Base-by-base conservation (phyloP, 2,329 filamentous ascomycete genomes). In the Ascochyta koolunga region DNA sequence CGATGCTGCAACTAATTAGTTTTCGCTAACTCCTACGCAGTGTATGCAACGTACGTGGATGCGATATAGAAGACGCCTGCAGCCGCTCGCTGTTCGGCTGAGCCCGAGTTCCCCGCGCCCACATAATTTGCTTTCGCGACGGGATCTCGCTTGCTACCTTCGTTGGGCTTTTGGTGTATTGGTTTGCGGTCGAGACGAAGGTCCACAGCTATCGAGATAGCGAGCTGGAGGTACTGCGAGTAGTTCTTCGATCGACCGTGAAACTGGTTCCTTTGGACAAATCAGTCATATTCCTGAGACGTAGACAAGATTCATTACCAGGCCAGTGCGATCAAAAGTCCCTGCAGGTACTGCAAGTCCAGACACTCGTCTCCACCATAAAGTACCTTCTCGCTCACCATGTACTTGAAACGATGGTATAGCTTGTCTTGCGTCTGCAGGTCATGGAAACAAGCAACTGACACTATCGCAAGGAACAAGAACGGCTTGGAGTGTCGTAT, bases 21-120 rank as follows among this genome's bases (percentile, higher is more conserved):
- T 39, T 19, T n/a, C n/a, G 40, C 13, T 5, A 15, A 7, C 6
- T 4, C 36, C 9, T 8, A 1, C 22, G 3, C 4, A 16, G 7
- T 4, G 8, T 2, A 16, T 11, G 21, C 40, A n/a, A 67, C 72
- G 55, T 60, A 78, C 77, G 72, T 70, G 5, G 77, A 77, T 10
- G 76, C 74, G 11, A 80, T 61, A 54, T 77, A 78, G 55, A 76
- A 80, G 24, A 76, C 74, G 4, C 77, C 79, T 3, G 76, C 73
- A 11, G 78, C 69, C 2, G 78, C 77, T 40, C 78, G 71, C 45
- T 78, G 74, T 47, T 78, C 77, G 21, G 79, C 78, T n/a, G 59
- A 50, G 3, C 72, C 67, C 69, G 72, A 13, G 59, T 52, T 45
- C 45, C 47, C n/a, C n/a, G 44, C 44, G 39, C 50, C 50, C 15